Conservation (phyloP, 129 eudicot species). For the Gnaphalium uliginosum region DNA sequence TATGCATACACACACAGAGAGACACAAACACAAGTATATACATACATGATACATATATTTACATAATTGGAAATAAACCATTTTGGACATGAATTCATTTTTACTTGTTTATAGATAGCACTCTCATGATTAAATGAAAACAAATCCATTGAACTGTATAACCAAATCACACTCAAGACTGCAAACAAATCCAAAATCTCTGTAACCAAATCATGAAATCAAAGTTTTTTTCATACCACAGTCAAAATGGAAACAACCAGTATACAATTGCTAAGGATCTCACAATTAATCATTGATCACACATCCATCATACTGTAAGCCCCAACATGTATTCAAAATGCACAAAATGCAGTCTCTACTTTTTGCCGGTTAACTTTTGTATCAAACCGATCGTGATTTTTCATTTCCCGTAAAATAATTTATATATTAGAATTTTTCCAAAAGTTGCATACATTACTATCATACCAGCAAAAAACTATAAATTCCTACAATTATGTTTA, state of each 20-base stretch:
- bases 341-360: too few species aligned
- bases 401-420: too few species aligned
- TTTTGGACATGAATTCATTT: too few species aligned
- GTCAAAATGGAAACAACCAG: too few species aligned
- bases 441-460: too few species aligned
- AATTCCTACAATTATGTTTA: too few species aligned
- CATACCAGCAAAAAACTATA: too few species aligned
- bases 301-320: background rate
- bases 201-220: slow-evolving; percentile 4
- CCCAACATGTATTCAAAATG: background rate
- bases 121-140: background rate
- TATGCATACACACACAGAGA: background rate
- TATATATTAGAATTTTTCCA: too few species aligned
- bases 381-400: too few species aligned
- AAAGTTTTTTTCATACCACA: background rate
- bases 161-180: background rate
- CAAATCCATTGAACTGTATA: background rate
- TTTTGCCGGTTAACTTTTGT: too few species aligned
- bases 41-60: background rate
- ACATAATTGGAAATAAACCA: background rate
- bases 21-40: too few species aligned
- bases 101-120: background rate
- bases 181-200: slow-evolving; percentile 8
- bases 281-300: background rate
- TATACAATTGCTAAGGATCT: background rate